Base-by-base conservation (phyloP, 2,329 filamentous ascomycete species). In the Westerdykella ornata region DNA sequence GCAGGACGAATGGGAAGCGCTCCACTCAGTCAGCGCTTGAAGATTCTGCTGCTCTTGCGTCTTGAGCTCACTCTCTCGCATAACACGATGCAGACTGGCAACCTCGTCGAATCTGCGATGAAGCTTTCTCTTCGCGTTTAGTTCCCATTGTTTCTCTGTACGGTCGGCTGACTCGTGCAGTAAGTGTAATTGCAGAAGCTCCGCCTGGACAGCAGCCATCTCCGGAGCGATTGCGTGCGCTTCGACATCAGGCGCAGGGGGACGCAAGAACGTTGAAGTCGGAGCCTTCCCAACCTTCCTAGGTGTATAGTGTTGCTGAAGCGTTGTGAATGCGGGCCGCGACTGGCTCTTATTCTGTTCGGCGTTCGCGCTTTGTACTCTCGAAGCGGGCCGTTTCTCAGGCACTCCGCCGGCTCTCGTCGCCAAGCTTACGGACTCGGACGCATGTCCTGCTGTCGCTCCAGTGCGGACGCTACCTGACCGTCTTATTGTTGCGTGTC, bases 261-360 rank as follows among this genome's bases (percentile, higher is more conserved):
- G 58, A 36, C 64, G 55, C 15, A 66, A 47, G 26, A 66, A 66
- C 2, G 56, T 54, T 8, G 62, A 56, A 2, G 60, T 65, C 14
- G 62, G 56, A 36, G 62, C 60, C 51, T 66, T 65, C 17, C 48
- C 48, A 12, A 48, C 42, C 37, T 67, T 67, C 14, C 57, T 60
- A 26, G 65, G 65, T 3, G 65, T 66, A 32, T 65, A 68, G 45
- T 67, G 64, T 42, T 67, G 65, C 43, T 68, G 65, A 20, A 67
- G 41, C 1, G 63, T 68, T 13, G 54, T 59, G 38, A 68, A 68
- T 1, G 60, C 60, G 28, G 64, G 64, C 16, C 59, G 54, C 28
- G 39, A 43, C 22, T 39, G 44, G 35, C 54, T 59, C 37, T 51
- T 56, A 2, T 46, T 26, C 16, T 58, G 61, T 32, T 61, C 57